phyloP scores from a whole-genome alignment of 2,329 filamentous ascomycete genomes.

The Plenodomus biglobosus region DNA sequence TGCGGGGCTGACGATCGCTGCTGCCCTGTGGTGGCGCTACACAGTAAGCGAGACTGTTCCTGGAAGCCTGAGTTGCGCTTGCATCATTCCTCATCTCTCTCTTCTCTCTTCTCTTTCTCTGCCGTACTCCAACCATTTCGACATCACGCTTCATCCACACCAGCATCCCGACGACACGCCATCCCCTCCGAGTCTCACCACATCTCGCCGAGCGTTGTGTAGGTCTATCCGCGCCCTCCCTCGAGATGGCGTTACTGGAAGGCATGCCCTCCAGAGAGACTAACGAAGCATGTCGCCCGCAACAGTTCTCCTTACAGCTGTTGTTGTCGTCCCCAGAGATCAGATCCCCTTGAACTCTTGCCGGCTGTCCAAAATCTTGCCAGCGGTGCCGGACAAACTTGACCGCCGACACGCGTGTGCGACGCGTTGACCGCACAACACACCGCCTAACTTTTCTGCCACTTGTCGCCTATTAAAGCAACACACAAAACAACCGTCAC shows the following conservation, averaged over 20 bases:
- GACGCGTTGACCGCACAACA: constrained; percentile 13
- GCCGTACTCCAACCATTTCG: constrained; percentile 8
- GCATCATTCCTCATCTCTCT: constrained; percentile 11
- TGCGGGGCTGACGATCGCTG: constrained; percentile 12
- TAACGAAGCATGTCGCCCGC: constrained; percentile 29
- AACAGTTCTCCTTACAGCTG: constrained; percentile 21
- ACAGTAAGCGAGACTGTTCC: constrained; percentile 6
- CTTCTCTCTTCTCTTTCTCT: constrained; percentile 8
- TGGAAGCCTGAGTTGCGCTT: constrained; percentile 1
- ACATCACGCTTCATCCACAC: neutral
- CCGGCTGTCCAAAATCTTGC: constrained; percentile 2
- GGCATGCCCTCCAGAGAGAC: constrained; percentile 36
- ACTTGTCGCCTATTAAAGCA: constrained; percentile 6
- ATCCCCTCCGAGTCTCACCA: constrained; percentile 9
- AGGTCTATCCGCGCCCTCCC: constrained; percentile 32
- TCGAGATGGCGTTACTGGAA: constrained; percentile 30
- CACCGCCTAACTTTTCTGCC: constrained; percentile 31
- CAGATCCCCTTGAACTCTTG: neutral
- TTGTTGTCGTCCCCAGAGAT: constrained; percentile 11
- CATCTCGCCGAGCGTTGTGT: constrained; percentile 33
- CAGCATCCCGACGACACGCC: constrained; percentile 8
- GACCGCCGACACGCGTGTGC: constrained; percentile 12
- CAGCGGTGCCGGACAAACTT: constrained; percentile 12
- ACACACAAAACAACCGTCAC: constrained; percentile 4
- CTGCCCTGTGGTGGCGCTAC: neutral